Conservation (phyloP, 192 early-diverging fungal genomes). For the Oehlia diaphana region DNA sequence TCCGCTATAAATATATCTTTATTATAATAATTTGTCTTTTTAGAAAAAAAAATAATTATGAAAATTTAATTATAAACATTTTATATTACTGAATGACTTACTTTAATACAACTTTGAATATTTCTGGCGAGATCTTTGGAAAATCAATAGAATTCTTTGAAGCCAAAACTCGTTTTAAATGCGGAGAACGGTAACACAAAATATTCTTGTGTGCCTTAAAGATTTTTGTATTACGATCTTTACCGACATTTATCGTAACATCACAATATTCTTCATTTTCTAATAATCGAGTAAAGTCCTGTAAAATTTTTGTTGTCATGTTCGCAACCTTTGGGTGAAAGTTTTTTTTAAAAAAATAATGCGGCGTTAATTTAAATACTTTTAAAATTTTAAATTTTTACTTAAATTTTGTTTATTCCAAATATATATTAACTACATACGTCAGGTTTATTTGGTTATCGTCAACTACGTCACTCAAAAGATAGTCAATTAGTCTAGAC, state of each 20-base stretch:
- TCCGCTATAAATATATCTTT: constrained; percentile 16
- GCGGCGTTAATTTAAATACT: too few relatives aligned
- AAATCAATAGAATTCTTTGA: too few relatives aligned
- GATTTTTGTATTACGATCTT: neutral
- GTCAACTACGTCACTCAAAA: too few relatives aligned
- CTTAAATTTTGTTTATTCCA: too few relatives aligned
- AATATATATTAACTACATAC: too few relatives aligned
- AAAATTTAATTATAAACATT: neutral
- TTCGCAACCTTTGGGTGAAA: too few relatives aligned
- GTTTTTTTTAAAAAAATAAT: neutral
- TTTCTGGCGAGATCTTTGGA: too few relatives aligned
- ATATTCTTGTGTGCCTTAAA: neutral
- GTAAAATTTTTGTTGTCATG: neutral
- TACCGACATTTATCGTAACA: constrained; percentile 3
- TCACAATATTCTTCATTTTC: neutral
- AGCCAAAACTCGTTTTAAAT: neutral
- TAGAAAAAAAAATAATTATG: neutral
- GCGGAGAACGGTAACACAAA: neutral
- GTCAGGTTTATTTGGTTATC: too few relatives aligned
- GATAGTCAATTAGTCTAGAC: too few relatives aligned
- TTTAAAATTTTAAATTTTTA: too few relatives aligned
- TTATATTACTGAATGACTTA: constrained; percentile 4
- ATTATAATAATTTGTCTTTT: neutral
- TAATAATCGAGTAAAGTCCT: neutral
- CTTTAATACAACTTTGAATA: neutral